Evolutionary conservation across 495 filamentous ascomycete species (phyloP).

Genomic region (Xylaria telfairii): DNA sequence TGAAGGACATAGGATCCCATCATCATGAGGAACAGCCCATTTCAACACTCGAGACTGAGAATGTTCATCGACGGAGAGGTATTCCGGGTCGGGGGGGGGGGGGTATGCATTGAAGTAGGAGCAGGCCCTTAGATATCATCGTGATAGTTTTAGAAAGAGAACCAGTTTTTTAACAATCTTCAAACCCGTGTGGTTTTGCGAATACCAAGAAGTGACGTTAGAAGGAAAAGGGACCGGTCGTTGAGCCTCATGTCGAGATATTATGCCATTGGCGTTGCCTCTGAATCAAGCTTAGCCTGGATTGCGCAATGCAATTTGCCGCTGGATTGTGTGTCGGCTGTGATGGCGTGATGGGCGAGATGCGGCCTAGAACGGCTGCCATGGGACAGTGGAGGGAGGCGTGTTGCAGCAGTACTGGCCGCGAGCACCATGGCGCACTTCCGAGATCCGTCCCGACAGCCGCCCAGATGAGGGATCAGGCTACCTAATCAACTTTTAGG

Average conservation of each 20-base stretch:
- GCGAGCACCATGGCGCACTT: background rate
- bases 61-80: background rate
- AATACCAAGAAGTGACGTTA: slow-evolving; percentile 34
- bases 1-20: background rate
- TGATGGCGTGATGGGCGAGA: slow-evolving; percentile 29
- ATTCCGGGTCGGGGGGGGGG: background rate
- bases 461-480: too few species aligned
- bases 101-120: background rate
- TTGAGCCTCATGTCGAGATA: slow-evolving; percentile 39
- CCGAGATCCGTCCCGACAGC: slow-evolving; percentile 24
- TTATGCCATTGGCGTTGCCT: slow-evolving; percentile 29
- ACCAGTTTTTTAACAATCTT: background rate
- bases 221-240: slow-evolving; percentile 29
- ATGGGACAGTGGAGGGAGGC: background rate
- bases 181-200: background rate
- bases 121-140: background rate
- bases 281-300: slow-evolving; percentile 37
- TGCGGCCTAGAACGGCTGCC: slow-evolving; percentile 7
- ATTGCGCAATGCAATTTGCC: slow-evolving; percentile 40
- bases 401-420: slow-evolving; percentile 2
- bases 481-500: too few species aligned
- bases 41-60: background rate
- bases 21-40: background rate
- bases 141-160: background rate
- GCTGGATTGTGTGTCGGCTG: slow-evolving; percentile 22